Percentiles rank a stretch among this genome's conserved stretches.
Conservation (phyloP, 176 grass and related monocot genomes). For the Chloris gayana region DNA sequence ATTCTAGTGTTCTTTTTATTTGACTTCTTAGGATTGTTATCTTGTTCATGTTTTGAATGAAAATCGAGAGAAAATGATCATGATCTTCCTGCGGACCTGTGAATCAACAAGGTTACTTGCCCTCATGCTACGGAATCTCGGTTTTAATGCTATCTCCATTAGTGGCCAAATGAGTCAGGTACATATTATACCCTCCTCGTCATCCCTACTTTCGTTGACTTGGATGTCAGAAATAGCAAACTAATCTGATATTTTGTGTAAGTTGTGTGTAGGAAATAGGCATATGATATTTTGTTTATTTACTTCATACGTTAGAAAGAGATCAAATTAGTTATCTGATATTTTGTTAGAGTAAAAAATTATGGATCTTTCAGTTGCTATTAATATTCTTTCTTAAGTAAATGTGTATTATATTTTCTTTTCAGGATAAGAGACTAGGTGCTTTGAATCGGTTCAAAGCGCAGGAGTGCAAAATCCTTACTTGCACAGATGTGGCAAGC, state of each 20-base stretch:
- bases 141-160: slow-evolving; percentile 83
- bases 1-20: not conserved
- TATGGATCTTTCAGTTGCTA: not conserved
- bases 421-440: slow-evolving; percentile 79
- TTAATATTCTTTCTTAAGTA: not conserved
- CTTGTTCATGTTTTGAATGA: slow-evolving; percentile 81
- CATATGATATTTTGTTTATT: not conserved
- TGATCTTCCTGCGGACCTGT: slow-evolving; percentile 89
- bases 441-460: slow-evolving; percentile 88
- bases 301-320: too few relatives aligned
- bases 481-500: slow-evolving; percentile 90
- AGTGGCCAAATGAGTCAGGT: slow-evolving; percentile 95
- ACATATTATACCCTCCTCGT: not conserved
- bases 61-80: slow-evolving; percentile 60
- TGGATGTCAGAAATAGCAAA: too few relatives aligned
- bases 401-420: slow-evolving; percentile 14
- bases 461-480: slow-evolving; percentile 75
- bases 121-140: slow-evolving; percentile 69
- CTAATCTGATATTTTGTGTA: too few relatives aligned
- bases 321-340: too few relatives aligned
- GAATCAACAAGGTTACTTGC: slow-evolving; percentile 80
- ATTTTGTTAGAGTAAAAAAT: too few relatives aligned
- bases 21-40: slow-evolving; percentile 73
- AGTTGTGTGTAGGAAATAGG: not conserved
- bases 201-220: slow-evolving; percentile 4